These are phyloP conservation scores for Theileria orientalis DNA, from an alignment of 169 alveolate species.

Conservation along the genomic window DNA sequence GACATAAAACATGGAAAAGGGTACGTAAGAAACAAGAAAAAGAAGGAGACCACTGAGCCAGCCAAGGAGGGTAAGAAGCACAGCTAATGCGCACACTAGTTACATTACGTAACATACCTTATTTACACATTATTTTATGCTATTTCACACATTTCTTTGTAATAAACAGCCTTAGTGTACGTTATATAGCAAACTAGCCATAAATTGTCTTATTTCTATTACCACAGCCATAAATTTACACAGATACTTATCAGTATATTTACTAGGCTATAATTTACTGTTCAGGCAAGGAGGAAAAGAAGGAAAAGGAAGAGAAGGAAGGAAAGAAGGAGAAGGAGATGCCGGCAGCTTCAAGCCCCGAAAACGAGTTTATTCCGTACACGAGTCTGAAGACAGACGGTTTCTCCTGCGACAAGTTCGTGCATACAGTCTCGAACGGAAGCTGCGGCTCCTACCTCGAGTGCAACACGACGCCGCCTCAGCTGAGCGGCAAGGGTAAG, in stretches of 20 bases:
- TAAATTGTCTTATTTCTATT: no score
- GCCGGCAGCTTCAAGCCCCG: neutral
- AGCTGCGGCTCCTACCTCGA: slow-evolving; percentile 56
- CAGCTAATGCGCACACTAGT: no score
- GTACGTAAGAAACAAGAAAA: slow-evolving; percentile 21
- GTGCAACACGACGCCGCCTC: slow-evolving; percentile 33
- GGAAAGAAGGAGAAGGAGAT: neutral
- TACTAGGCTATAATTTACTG: neutral
- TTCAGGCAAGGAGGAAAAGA: slow-evolving; percentile 30
- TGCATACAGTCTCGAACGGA: slow-evolving; percentile 20
- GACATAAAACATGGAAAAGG: slow-evolving; percentile 41
- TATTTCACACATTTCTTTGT: no score
- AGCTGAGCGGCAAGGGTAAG: neutral
- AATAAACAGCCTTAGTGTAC: no score
- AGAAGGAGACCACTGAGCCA: neutral
- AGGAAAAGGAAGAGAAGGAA: slow-evolving; percentile 9
- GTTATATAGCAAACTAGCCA: neutral
- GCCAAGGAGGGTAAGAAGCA: neutral
- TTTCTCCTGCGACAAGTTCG: slow-evolving; percentile 44
- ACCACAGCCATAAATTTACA: no score
- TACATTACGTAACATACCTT: no score
- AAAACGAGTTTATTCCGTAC: slow-evolving; percentile 26
- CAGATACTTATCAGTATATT: no score
- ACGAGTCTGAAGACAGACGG: slow-evolving; percentile 53
- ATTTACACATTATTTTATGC: no score